Base-by-base conservation (phyloP, 1,284 basidiomycete genomes). In the Acaromyces ingoldii region DNA sequence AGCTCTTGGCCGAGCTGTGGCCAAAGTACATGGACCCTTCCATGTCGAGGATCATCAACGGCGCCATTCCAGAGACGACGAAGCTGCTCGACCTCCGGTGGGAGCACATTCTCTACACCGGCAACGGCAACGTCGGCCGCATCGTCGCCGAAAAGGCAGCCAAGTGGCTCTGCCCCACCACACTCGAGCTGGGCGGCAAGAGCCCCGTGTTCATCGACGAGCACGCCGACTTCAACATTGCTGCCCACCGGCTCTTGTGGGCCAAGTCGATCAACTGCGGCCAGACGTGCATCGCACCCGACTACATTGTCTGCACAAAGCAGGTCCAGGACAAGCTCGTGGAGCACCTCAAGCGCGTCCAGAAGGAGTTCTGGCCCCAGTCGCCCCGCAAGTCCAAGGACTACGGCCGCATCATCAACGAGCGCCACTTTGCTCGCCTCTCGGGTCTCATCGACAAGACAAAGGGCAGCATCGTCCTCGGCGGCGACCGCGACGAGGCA, bases 61-160 rank as follows among this genome's bases (percentile, higher is more conserved):
- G 91, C 3, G 85, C 77, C 29, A 77, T 89, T 1, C 79, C 84
- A 0, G 85, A 91, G 76, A 85, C 85, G 0, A 86, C 85, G 29
- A 85, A 81, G 80, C 74, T 91, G 6, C 80, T 95, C 9, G 85
- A 89, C 63, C 79, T 89, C 34, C 82, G 81, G 48, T 95, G 89
- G 88, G 90, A 87, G 62, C 80, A 87, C 86, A 59, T 84, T 62
- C 76, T 78, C 57, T 78, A 76, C 65, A 71, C 82, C 25, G 84
- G 82, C 6, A 84, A 85, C 42, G 82, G 83, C 49, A 79, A 79
- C n/a, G 84, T 95, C 4, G 91, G 82, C 0, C 83, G 81, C 62
- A 84, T 95, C 55, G 83, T 96, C 10, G 84, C 86, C 6, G 77
- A 80, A 0, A 91, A 91, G 0, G 90, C 90, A 3, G 90, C 88